Evolutionary conservation across 2,329 filamentous ascomycete species (phyloP).

Genomic region (Fusarium solani-melongenae): DNA sequence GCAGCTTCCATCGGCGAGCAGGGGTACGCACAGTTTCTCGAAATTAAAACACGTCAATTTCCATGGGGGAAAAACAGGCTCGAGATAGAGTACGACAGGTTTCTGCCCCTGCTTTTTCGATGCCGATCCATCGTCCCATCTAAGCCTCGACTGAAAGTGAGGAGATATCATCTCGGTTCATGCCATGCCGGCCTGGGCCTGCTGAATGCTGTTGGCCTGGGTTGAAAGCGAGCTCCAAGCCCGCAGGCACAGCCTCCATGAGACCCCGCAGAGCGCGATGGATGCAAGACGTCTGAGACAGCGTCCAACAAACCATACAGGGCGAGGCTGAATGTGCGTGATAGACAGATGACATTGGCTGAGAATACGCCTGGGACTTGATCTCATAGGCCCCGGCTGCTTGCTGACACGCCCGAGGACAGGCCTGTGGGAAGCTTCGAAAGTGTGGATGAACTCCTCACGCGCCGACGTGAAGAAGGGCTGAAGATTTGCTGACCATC

Average conservation of each 20-base stretch:
- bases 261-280: slow-evolving; percentile 1
- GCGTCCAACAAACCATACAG: background rate
- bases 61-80: background rate
- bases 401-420: slow-evolving; percentile 9
- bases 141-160: background rate
- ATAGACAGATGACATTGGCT: slow-evolving; percentile 14
- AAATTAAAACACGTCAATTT: slow-evolving; percentile 1
- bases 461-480: background rate
- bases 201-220: background rate
- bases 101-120: background rate
- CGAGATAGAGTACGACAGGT: background rate
- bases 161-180: background rate
- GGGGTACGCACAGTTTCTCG: slow-evolving; percentile 16
- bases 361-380: background rate
- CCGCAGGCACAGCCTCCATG: slow-evolving; percentile 24
- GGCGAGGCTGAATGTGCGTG: slow-evolving; percentile 16
- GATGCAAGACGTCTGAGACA: background rate
- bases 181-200: background rate
- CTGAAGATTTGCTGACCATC: slow-evolving; percentile 21
- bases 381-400: slow-evolving; percentile 2
- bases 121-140: background rate
- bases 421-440: background rate
- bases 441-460: slow-evolving; percentile 16
- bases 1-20: background rate
- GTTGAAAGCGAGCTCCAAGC: background rate